phyloP scores from a whole-genome alignment of 352 stramenopile genomes.

The Pelagophyceae sp. region DNA sequence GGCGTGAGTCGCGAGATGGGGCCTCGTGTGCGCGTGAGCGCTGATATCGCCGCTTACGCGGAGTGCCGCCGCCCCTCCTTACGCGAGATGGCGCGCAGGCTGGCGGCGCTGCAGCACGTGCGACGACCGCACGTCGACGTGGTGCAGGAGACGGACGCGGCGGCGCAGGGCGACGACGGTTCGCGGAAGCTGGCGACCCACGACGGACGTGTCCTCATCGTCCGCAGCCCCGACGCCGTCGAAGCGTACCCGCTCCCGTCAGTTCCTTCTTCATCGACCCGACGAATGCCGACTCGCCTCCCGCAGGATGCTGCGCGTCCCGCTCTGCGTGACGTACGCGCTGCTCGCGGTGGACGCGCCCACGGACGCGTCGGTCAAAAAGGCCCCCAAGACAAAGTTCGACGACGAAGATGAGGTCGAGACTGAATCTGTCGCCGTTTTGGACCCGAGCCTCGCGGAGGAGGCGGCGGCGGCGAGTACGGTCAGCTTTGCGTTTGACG shows the following conservation, averaged over 20 bases:
- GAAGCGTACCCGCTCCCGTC: conserved; percentile 77
- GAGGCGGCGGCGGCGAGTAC: conserved; percentile 61
- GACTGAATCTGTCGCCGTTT: conserved; percentile 46
- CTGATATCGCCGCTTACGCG: too few relatives aligned
- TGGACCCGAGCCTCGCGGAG: conserved; percentile 70
- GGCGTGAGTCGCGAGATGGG: too few relatives aligned
- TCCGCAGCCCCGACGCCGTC: conserved; percentile 70
- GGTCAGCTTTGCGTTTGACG: conserved; percentile 71
- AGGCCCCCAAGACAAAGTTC: neutral
- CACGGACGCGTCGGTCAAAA: too few relatives aligned
- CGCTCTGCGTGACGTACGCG: too few relatives aligned
- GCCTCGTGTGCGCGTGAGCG: too few relatives aligned
- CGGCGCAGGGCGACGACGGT: neutral
- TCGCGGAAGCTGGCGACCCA: conserved; percentile 11
- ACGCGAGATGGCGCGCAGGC: too few relatives aligned
- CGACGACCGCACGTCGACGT: conserved; percentile 72
- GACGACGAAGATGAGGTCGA: neutral
- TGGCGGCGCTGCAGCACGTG: conserved; percentile 84
- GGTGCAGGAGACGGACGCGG: conserved; percentile 18
- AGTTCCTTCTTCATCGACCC: conserved; percentile 67
- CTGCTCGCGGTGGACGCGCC: too few relatives aligned
- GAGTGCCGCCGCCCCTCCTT: too few relatives aligned
- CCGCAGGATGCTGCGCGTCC: too few relatives aligned
- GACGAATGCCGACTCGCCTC: too few relatives aligned
- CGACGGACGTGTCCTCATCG: conserved; percentile 46